Conservation (phyloP, 2,329 filamentous ascomycete species). For the Fusarium anthophilum region DNA sequence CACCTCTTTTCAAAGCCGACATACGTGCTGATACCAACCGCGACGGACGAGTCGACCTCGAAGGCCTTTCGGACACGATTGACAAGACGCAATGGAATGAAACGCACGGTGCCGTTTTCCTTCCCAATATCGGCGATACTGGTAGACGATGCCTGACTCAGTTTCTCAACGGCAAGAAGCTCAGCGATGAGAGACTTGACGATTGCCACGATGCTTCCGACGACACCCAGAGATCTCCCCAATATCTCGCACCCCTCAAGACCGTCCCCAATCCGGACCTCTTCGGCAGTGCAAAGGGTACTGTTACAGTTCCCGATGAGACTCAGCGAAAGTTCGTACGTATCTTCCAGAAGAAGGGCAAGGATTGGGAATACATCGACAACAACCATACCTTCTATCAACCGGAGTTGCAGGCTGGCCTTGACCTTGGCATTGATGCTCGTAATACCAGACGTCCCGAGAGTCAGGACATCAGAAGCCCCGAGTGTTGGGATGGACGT, state of each 20-base stretch:
- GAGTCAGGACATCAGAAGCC: background rate
- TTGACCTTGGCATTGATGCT: slow-evolving; percentile 48
- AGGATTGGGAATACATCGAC: slow-evolving; percentile 39
- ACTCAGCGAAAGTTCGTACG: slow-evolving; percentile 30
- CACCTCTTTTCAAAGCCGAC: background rate
- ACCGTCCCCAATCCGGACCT: slow-evolving; percentile 39
- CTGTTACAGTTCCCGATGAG: slow-evolving; percentile 7
- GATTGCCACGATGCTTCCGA: slow-evolving; percentile 48
- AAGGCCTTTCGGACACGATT: slow-evolving; percentile 14
- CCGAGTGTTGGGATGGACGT: slow-evolving; percentile 36
- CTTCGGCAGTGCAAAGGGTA: slow-evolving; percentile 4
- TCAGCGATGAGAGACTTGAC: slow-evolving; percentile 33
- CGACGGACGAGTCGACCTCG: slow-evolving; percentile 44
- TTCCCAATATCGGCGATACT: slow-evolving; percentile 49
- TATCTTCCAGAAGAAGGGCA: slow-evolving; percentile 37
- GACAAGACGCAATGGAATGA: slow-evolving; percentile 40
- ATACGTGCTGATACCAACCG: slow-evolving; percentile 49
- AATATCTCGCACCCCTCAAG: slow-evolving; percentile 45
- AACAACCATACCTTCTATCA: slow-evolving; percentile 41
- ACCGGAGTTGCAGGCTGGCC: slow-evolving; percentile 39
- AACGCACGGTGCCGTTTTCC: slow-evolving; percentile 45
- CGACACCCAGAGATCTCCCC: slow-evolving; percentile 41
- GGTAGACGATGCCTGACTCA: slow-evolving; percentile 44
- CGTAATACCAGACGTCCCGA: slow-evolving; percentile 36
- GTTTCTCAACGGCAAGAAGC: background rate